phyloP scores from a whole-genome alignment of 768 basidiomycete species.

The Dacryopinax spathularia region DNA sequence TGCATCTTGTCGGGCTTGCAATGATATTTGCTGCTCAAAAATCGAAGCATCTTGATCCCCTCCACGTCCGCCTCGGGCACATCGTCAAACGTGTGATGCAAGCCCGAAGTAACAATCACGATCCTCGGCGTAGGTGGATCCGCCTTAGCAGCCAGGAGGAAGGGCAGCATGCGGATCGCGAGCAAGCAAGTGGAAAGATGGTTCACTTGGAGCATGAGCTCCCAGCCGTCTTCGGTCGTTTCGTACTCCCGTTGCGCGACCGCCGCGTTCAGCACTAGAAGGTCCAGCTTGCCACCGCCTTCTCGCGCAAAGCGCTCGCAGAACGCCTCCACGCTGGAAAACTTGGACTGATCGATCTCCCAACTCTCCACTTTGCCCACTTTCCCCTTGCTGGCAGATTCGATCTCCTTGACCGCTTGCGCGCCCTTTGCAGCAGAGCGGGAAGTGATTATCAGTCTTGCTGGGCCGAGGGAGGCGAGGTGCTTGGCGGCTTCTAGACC shows the following conservation, averaged over 20 bases:
- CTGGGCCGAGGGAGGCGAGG: background rate
- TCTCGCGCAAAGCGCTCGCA: constrained; percentile 22
- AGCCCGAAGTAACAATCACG: constrained; percentile 32
- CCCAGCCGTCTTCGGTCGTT: constrained; percentile 34
- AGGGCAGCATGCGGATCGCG: constrained; percentile 31
- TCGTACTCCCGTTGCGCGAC: constrained; percentile 11
- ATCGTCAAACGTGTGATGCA: constrained; percentile 22
- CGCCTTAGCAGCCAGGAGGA: constrained; percentile 27
- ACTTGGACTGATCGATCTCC: constrained; percentile 30
- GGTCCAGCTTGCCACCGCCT: constrained; percentile 24
- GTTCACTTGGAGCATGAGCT: constrained; percentile 37
- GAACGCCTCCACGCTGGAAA: constrained; percentile 31
- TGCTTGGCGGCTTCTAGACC: background rate
- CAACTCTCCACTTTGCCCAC: constrained; percentile 25
- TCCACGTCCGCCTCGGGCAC: constrained; percentile 14
- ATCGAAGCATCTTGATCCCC: constrained; percentile 21
- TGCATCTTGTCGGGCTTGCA: background rate
- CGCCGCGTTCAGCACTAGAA: constrained; percentile 35
- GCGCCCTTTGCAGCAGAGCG: background rate
- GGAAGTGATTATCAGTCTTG: background rate
- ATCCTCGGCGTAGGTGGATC: constrained; percentile 25
- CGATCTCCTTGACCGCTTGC: background rate
- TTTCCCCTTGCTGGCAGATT: constrained; percentile 3
- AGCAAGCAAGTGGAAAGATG: constrained; percentile 31
- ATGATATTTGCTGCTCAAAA: constrained; percentile 14